Conservation (phyloP, 495 filamentous ascomycete species). For the Bathelium albidoporum region DNA sequence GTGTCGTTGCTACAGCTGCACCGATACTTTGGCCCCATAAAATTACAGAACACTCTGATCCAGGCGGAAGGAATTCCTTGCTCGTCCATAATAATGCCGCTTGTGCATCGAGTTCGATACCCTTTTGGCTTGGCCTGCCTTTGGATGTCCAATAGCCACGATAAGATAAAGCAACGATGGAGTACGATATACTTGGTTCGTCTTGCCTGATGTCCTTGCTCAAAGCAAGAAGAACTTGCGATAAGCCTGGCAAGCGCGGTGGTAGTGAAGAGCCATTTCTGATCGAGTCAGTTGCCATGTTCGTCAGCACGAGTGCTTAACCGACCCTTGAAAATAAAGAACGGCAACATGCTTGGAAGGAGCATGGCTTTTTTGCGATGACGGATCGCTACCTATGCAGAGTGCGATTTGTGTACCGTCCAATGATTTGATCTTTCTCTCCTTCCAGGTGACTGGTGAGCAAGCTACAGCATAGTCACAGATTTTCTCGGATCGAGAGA, state of each 20-base stretch:
- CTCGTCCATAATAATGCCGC: constrained; percentile 13
- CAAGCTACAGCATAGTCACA: constrained; percentile 48
- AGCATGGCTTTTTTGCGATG: background rate
- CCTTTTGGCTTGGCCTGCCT: constrained; percentile 55
- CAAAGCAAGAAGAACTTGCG: constrained; percentile 33
- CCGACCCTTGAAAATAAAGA: constrained; percentile 50
- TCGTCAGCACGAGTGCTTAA: background rate
- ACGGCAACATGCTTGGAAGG: constrained; percentile 32
- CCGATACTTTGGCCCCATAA: constrained; percentile 82
- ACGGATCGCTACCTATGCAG: constrained; percentile 38
- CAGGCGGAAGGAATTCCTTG: background rate
- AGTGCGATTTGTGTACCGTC: constrained; percentile 55
- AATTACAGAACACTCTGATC: constrained; percentile 30
- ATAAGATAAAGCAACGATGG: constrained; percentile 58
- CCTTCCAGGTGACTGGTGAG: constrained; percentile 51
- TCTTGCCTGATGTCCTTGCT: constrained; percentile 15
- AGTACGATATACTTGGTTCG: constrained; percentile 31
- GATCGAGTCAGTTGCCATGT: constrained; percentile 10
- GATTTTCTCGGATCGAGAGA: constrained; percentile 47
- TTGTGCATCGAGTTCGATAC: constrained; percentile 39
- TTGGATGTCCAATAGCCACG: constrained; percentile 72
- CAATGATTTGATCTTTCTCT: constrained; percentile 39
- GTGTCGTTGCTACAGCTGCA: constrained; percentile 42
- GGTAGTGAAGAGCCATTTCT: constrained; percentile 59
- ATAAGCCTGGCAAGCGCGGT: constrained; percentile 58